Evolutionary conservation across 208 protist species (phyloP), one percentile per base, ranked within the genome.

Genomic region (Crithidia expoeki): DNA sequence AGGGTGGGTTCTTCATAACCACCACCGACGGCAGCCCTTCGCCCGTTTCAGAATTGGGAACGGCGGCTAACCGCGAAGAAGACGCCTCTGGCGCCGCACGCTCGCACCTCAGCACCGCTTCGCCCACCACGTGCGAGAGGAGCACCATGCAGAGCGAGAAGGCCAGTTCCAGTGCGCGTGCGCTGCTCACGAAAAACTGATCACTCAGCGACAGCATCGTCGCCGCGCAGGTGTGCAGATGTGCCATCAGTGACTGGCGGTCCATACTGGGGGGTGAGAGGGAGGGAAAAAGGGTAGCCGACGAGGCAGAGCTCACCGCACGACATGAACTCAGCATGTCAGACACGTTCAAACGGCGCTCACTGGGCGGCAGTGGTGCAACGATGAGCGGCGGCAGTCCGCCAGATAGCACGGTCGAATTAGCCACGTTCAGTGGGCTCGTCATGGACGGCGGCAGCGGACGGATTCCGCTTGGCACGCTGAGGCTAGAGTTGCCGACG

Each of bases 41-140:
- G 11, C 30, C 49, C 16, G 7, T 4, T n/a, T 66, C n/a, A n/a
- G n/a, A n/a, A n/a, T 57, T 42, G 36, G 36, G 36, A 16, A 12
- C 12, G 36, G 12, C 42, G 42, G 17, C 34, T 33, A 47, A 17
- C 9, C 4, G 38, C 32, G 14, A 11, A 33, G n/a, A 10, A 0
- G 21, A 1, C 28, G 40, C 11, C 23, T 63, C 57, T 5, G 40
- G 23, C 23, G 59, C 36, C 2, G 27, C 40, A n/a, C n/a, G 50
- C 28, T 57, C 55, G n/a, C 46, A 33, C n/a, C 38, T 44, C 51
- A 52, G 63, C 50, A 66, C 19, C 33, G 58, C 64, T 50, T 77
- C 72, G 53, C 65, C 58, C 57, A 72, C 53, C 21, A 77, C 65
- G 53, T 77, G 64, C n/a, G 64, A 77, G 30, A 77, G 72, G 17